These are phyloP conservation scores for Thelonectria olida DNA, from an alignment of 2,329 filamentous ascomycete species.

Conservation along the genomic window DNA sequence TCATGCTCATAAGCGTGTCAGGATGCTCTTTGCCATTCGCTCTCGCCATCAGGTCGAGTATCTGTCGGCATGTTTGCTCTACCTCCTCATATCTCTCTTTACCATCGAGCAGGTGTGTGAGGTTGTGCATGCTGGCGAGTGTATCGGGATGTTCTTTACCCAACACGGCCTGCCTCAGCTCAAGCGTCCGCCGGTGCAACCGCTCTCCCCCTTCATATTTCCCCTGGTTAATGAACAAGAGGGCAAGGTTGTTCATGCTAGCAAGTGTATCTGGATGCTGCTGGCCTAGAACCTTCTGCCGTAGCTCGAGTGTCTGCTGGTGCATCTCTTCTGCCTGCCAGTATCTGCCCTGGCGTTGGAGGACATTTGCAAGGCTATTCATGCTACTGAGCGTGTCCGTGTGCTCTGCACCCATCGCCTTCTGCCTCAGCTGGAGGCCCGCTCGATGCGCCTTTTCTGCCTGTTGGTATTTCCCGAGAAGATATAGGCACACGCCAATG, in stretches of 20 bases:
- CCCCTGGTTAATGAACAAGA: background rate
- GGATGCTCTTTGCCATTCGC: background rate
- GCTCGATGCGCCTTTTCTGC: constrained; percentile 14
- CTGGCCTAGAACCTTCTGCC: background rate
- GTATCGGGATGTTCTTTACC: background rate
- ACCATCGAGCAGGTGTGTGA: too few species aligned
- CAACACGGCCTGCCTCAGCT: background rate
- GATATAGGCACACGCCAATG: background rate
- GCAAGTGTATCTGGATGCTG: background rate
- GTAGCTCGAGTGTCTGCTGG: background rate
- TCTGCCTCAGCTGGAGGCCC: background rate
- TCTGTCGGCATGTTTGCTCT: background rate
- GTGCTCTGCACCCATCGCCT: background rate
- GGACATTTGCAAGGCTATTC: background rate
- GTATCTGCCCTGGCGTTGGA: background rate
- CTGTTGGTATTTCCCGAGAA: constrained; percentile 16
- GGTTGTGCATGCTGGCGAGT: background rate
- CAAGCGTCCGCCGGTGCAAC: background rate
- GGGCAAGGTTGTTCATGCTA: background rate
- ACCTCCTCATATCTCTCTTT: background rate
- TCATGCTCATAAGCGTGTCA: background rate
- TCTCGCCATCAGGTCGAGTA: background rate
- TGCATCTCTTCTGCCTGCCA: constrained; percentile 26
- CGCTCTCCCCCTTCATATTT: constrained; percentile 31
- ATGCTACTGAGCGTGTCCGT: background rate